These are phyloP conservation scores for Boletales sp. DNA, from an alignment of 768 basidiomycete genomes.

Conservation along the genomic window DNA sequence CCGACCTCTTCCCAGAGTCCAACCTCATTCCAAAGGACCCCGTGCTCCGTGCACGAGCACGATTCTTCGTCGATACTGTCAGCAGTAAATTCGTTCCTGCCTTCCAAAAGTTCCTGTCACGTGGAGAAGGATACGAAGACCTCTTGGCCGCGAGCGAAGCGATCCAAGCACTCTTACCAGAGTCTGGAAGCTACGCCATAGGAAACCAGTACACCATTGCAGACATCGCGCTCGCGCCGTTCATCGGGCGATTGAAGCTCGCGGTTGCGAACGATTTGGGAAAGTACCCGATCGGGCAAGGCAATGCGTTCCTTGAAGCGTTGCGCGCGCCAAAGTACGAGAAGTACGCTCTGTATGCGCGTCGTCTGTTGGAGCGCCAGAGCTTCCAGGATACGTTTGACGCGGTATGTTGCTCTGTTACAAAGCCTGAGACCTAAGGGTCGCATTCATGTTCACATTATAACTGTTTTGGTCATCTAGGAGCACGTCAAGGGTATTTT, in stretches of 20 bases:
- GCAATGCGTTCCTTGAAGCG: conserved; percentile 39
- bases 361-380: conserved; percentile 45
- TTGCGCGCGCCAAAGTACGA: conserved; percentile 42
- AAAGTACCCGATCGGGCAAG: conserved; percentile 45
- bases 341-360: conserved; percentile 46
- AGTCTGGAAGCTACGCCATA: conserved; percentile 37
- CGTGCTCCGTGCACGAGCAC: conserved; percentile 52
- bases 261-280: conserved; percentile 49
- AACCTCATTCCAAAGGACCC: conserved; percentile 53
- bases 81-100: conserved; percentile 42
- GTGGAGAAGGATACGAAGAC: conserved; percentile 40
- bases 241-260: conserved; percentile 50
- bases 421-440: too few relatives aligned
- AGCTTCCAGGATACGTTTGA: conserved; percentile 57
- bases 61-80: conserved; percentile 61
- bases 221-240: conserved; percentile 58
- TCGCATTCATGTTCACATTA: too few relatives aligned
- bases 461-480: conserved; percentile 1
- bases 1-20: conserved; percentile 51
- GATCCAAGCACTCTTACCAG: conserved; percentile 49
- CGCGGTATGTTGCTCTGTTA: conserved; percentile 35
- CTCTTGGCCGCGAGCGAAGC: conserved; percentile 43
- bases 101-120: conserved; percentile 35
- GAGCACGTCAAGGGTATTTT: conserved; percentile 6
- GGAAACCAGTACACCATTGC: conserved; percentile 43